phyloP scores from a whole-genome alignment of 2,329 filamentous ascomycete species.

The Neoarthrinium moseri region DNA sequence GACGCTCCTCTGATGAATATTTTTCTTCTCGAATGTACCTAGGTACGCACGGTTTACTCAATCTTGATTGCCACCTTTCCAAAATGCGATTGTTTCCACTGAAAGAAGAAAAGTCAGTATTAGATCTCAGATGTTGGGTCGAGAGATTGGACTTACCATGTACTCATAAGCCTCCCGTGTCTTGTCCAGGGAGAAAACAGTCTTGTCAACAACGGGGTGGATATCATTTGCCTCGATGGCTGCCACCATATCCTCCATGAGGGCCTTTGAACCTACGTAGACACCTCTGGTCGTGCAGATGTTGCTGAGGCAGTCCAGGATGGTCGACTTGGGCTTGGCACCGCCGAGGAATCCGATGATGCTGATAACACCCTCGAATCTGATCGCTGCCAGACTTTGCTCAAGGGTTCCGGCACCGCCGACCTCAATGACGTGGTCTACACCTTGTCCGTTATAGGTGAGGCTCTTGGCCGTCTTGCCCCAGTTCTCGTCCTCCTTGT shows the following conservation, averaged over 20 bases:
- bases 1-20: no score
- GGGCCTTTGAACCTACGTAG: conserved; percentile 36
- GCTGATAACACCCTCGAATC: conserved; percentile 44
- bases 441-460: conserved; percentile 39
- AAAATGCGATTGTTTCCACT: conserved; percentile 52
- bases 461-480: conserved; percentile 41
- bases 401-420: conserved; percentile 41
- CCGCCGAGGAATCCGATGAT: conserved; percentile 42
- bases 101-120: conserved; percentile 1
- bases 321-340: conserved; percentile 43
- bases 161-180: conserved; percentile 49
- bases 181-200: conserved; percentile 36
- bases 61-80: conserved; percentile 54
- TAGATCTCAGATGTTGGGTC: not conserved
- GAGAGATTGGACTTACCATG: conserved; percentile 34
- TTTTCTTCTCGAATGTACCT: not conserved
- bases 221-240: conserved; percentile 41
- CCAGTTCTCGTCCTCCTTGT: conserved; percentile 44
- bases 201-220: conserved; percentile 37
- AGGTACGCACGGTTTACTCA: conserved; percentile 21
- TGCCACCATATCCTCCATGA: conserved; percentile 42
- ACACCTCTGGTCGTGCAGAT: conserved; percentile 39
- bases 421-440: conserved; percentile 49
- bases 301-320: conserved; percentile 47
- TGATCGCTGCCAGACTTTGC: conserved; percentile 44